Evolutionary conservation across 768 basidiomycete species (phyloP).

Genomic region (Galerina sulciceps): DNA sequence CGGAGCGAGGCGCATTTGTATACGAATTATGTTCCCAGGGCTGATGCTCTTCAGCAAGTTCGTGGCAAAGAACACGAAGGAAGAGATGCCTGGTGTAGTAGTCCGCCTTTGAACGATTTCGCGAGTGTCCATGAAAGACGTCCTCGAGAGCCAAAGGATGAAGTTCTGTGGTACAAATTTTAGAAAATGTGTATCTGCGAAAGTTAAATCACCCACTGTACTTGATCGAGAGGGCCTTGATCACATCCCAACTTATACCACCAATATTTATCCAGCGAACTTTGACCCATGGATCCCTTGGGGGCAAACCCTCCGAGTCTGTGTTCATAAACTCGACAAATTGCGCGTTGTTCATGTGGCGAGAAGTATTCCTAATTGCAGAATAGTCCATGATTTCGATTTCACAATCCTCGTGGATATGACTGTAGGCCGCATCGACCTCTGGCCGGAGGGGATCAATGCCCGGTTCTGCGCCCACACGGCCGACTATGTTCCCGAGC

Average conservation of each 20-base stretch:
- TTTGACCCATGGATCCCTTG: slow-evolving; percentile 62
- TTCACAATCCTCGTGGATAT: slow-evolving; percentile 61
- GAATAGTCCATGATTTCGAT: slow-evolving; percentile 76
- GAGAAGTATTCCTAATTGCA: slow-evolving; percentile 52
- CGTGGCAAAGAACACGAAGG: slow-evolving; percentile 68
- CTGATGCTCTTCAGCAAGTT: slow-evolving; percentile 43
- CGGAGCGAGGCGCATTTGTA: slow-evolving; percentile 35
- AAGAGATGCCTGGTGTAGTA: slow-evolving; percentile 76
- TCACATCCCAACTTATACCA: slow-evolving; percentile 73
- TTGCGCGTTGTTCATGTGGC: slow-evolving; percentile 61
- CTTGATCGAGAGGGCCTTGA: slow-evolving; percentile 67
- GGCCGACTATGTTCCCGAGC: slow-evolving; percentile 32
- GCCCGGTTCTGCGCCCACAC: slow-evolving; percentile 72
- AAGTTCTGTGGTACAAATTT: slow-evolving; percentile 43
- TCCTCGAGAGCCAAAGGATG: slow-evolving; percentile 79
- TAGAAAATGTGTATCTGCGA: not conserved
- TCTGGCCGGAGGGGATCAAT: slow-evolving; percentile 67
- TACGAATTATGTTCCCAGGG: slow-evolving; percentile 20
- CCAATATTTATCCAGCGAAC: slow-evolving; percentile 79
- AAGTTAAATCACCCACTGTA: slow-evolving; percentile 48
- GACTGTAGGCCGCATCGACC: slow-evolving; percentile 57
- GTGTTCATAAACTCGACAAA: slow-evolving; percentile 62
- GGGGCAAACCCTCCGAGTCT: slow-evolving; percentile 37
- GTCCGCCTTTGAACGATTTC: slow-evolving; percentile 68
- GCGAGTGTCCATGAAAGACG: slow-evolving; percentile 57